Evolutionary conservation across 805 yeast species (phyloP).

Genomic region (Wickerhamiella sergipiensis): DNA sequence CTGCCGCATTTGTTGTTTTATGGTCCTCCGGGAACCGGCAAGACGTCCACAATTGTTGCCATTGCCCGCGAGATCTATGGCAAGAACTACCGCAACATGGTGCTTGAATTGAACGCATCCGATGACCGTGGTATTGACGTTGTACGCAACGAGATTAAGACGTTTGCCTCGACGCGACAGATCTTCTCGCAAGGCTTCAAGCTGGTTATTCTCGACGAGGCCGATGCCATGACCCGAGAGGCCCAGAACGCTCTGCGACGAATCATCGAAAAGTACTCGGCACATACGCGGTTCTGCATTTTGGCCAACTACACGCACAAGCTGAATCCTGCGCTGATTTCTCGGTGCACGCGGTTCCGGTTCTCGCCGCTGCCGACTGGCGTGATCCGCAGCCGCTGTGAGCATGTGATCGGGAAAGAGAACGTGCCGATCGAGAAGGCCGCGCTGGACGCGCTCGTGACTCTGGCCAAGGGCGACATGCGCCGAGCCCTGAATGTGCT

Average conservation of each 20-base stretch:
- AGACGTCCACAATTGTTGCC: slow-evolving; percentile 82
- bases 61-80: slow-evolving; percentile 84
- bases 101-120: slow-evolving; percentile 87
- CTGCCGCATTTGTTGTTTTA: slow-evolving; percentile 87
- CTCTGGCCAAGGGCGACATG: slow-evolving; percentile 89
- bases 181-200: slow-evolving; percentile 75
- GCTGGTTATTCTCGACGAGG: slow-evolving; percentile 85
- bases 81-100: slow-evolving; percentile 69
- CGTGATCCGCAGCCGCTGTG: slow-evolving; percentile 57
- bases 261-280: slow-evolving; percentile 85
- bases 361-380: slow-evolving; percentile 64
- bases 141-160: slow-evolving; percentile 91
- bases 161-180: slow-evolving; percentile 90
- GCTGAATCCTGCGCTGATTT: slow-evolving; percentile 82
- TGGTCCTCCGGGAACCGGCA: slow-evolving; percentile 94
- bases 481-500: slow-evolving; percentile 83
- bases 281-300: slow-evolving; percentile 89
- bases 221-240: slow-evolving; percentile 93
- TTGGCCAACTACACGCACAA: slow-evolving; percentile 94
- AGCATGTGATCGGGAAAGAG: slow-evolving; percentile 58
- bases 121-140: slow-evolving; percentile 98
- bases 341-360: slow-evolving; percentile 91
- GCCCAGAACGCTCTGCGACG: slow-evolving; percentile 93
- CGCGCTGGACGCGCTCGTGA: slow-evolving; percentile 54
- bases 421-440: slow-evolving; percentile 40